Evolutionary conservation across 2,329 filamentous ascomycete species (phyloP).

Genomic region (Nothophaeocryptopus gaeumannii): DNA sequence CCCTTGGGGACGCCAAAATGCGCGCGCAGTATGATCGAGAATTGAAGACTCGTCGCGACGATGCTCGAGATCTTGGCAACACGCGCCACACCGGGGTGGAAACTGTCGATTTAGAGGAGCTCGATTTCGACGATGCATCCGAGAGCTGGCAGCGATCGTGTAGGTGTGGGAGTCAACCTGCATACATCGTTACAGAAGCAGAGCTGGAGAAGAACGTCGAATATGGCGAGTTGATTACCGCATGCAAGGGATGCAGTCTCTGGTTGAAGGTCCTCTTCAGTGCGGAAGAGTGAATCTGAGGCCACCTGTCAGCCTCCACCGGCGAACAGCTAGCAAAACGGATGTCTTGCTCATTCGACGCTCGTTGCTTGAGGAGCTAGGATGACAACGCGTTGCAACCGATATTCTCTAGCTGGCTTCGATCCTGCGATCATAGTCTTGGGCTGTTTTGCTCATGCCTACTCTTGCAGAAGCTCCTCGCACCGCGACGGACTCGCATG

Average conservation of each 20-base stretch:
- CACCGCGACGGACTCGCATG: too few relatives aligned
- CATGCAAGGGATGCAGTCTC: constrained; percentile 62
- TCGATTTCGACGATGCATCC: constrained; percentile 41
- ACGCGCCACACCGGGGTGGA: constrained; percentile 50
- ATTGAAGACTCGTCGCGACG: constrained; percentile 28
- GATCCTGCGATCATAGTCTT: too few relatives aligned
- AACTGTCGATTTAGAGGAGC: constrained; percentile 57
- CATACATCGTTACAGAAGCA: constrained; percentile 54
- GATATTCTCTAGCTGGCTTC: too few relatives aligned
- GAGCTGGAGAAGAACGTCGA: constrained; percentile 53
- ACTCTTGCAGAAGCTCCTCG: too few relatives aligned
- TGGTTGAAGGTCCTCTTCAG: constrained; percentile 62
- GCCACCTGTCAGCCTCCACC: too few relatives aligned
- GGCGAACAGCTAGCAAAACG: too few relatives aligned
- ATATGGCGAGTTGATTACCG: constrained; percentile 57
- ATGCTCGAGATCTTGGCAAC: background rate
- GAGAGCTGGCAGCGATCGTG: constrained; percentile 53
- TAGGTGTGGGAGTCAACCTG: constrained; percentile 57
- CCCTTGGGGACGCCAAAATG: constrained; percentile 45
- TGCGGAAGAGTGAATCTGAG: constrained; percentile 40
- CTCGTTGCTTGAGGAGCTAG: too few relatives aligned
- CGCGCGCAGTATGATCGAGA: constrained; percentile 51
- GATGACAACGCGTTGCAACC: too few relatives aligned
- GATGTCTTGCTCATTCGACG: too few relatives aligned
- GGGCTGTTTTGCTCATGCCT: too few relatives aligned